phyloP scores from a whole-genome alignment of 495 filamentous ascomycete genomes.

The Astrocystis sublimbata region DNA sequence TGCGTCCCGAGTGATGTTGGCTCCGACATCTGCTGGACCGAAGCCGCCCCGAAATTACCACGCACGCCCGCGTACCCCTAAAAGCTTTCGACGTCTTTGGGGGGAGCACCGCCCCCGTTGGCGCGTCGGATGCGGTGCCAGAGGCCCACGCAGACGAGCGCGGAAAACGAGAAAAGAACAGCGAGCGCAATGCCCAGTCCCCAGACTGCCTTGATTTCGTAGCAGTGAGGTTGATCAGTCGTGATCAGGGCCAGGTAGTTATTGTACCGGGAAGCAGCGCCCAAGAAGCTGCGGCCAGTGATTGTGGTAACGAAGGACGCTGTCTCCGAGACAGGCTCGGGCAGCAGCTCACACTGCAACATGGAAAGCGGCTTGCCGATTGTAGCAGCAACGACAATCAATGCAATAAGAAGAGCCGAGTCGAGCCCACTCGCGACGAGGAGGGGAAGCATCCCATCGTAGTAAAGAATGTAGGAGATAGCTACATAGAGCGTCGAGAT shows the following conservation, averaged over 20 bases:
- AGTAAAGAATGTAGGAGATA: slow-evolving; percentile 75
- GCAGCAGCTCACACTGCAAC: slow-evolving; percentile 67
- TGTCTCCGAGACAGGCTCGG: slow-evolving; percentile 33
- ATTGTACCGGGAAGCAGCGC: slow-evolving; percentile 30
- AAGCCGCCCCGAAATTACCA: slow-evolving; percentile 20
- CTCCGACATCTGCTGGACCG: slow-evolving; percentile 24
- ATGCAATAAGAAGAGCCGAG: slow-evolving; percentile 64
- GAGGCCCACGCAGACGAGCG: slow-evolving; percentile 57
- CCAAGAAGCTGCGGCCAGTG: slow-evolving; percentile 23
- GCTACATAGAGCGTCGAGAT: slow-evolving; percentile 75
- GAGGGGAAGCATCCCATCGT: slow-evolving; percentile 72
- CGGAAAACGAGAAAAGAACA: slow-evolving; percentile 70
- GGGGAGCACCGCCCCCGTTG: slow-evolving; percentile 10
- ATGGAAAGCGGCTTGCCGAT: slow-evolving; percentile 80
- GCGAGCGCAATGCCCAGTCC: slow-evolving; percentile 82
- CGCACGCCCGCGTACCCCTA: slow-evolving; percentile 49
- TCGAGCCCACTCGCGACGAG: slow-evolving; percentile 67
- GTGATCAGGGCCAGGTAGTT: slow-evolving; percentile 30
- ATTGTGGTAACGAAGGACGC: slow-evolving; percentile 22
- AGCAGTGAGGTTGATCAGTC: slow-evolving; percentile 68
- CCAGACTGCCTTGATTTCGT: slow-evolving; percentile 87
- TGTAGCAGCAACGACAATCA: slow-evolving; percentile 68
- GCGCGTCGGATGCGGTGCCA: slow-evolving; percentile 47
- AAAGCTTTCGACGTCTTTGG: slow-evolving; percentile 41
- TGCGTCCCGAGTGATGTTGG: slow-evolving; percentile 32